Conservation (phyloP, 331 rosid genomes). For the Pyrus hybrid region DNA sequence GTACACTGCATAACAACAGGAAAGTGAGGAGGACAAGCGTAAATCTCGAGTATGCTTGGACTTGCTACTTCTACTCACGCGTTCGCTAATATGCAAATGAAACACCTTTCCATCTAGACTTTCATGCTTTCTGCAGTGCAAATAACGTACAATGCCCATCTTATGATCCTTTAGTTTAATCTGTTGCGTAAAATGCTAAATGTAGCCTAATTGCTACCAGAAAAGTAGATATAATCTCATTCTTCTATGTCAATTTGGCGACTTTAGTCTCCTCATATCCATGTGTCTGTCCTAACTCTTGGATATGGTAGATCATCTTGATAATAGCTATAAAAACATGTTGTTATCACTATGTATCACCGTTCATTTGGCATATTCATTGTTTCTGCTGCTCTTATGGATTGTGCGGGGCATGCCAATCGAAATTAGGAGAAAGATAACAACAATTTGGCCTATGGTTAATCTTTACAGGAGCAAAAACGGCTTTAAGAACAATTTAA, state of each 20-base stretch:
- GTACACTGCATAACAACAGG: conserved; percentile 39
- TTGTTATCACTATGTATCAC: no score
- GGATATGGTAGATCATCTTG: not conserved
- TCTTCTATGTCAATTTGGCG: not conserved
- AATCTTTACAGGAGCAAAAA: conserved; percentile 55
- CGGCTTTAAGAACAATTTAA: conserved; percentile 60
- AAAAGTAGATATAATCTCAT: not conserved
- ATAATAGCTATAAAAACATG: not conserved
- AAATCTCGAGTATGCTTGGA: conserved; percentile 61
- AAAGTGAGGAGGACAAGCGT: conserved; percentile 75
- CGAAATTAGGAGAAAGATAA: not conserved
- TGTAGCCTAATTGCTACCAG: not conserved
- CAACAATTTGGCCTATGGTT: not conserved
- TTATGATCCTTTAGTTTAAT: not conserved
- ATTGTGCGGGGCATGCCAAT: not conserved
- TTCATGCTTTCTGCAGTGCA: not conserved
- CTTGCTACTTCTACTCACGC: not conserved
- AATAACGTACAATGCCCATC: not conserved
- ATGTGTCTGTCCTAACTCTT: not conserved
- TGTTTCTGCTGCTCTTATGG: not conserved
- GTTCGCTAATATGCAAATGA: not conserved
- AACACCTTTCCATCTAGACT: not conserved
- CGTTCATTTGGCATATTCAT: not conserved
- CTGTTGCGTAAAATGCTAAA: not conserved
- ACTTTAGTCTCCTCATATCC: not conserved